These are phyloP conservation scores for Pseudozyma pruni DNA, from an alignment of 1,284 basidiomycete species.

Conservation along the genomic window DNA sequence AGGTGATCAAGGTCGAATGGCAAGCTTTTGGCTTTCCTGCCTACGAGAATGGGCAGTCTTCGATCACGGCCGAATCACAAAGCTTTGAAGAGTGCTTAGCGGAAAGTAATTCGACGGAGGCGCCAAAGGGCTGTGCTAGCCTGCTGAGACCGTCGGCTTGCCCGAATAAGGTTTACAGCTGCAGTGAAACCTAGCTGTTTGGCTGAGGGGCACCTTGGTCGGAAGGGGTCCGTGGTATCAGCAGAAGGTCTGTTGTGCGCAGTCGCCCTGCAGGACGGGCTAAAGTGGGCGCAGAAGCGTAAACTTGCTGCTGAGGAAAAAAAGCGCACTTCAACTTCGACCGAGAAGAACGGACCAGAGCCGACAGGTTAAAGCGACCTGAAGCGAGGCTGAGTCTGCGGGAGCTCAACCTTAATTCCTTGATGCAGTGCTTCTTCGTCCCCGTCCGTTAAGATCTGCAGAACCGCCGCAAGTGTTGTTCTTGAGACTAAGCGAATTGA, in stretches of 20 bases:
- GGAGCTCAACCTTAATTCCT: conserved; percentile 21
- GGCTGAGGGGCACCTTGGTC: too few species aligned
- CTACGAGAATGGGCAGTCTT: conserved; percentile 9
- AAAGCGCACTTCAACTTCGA: neutral
- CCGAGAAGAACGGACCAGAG: neutral
- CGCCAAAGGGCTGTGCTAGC: too few species aligned
- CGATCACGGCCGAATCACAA: neutral
- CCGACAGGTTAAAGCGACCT: neutral
- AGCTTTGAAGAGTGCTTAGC: neutral
- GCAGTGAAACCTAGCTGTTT: too few species aligned
- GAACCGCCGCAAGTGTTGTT: conserved; percentile 18
- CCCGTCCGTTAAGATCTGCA: neutral
- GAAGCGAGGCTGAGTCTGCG: neutral
- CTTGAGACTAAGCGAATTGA: neutral
- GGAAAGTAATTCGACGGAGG: too few species aligned
- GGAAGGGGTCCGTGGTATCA: too few species aligned
- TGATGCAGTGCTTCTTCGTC: neutral
- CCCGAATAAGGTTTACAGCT: too few species aligned
- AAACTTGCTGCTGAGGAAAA: neutral
- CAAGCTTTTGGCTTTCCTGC: neutral
- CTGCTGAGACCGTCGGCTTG: too few species aligned
- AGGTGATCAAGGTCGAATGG: neutral
- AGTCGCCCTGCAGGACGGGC: too few species aligned
- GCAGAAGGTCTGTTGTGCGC: too few species aligned
- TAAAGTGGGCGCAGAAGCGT: neutral